Percentiles rank a stretch among this genome's conserved stretches.
Evolutionary conservation across 768 basidiomycete genomes (phyloP).

Genomic region (Lactifluus subvellereus): DNA sequence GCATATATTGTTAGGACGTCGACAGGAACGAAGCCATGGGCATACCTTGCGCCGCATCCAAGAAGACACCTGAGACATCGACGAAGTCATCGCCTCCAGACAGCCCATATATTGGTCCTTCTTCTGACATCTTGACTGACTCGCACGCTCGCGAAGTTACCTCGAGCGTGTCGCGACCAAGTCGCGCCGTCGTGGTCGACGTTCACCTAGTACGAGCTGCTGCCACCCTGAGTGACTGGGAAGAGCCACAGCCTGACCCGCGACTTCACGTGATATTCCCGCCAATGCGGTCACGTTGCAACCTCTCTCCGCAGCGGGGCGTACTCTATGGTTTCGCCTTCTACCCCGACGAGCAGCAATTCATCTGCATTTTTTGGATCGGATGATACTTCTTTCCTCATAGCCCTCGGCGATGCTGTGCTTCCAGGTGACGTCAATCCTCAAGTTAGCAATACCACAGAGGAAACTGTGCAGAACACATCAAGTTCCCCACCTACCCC

Average conservation of each 20-base stretch:
- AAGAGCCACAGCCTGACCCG: no score
- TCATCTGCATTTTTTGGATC: conserved; percentile 54
- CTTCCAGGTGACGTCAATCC: conserved; percentile 44
- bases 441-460: neutral
- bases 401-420: conserved; percentile 40
- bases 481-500: conserved; percentile 12
- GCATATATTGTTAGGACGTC: neutral
- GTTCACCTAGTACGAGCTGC: neutral
- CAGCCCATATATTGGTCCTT: conserved; percentile 14
- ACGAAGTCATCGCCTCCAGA: conserved; percentile 59
- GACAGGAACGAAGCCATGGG: neutral
- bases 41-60: conserved; percentile 56
- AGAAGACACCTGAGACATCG: conserved; percentile 59
- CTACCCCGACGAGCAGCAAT: conserved; percentile 22
- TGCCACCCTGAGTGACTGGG: neutral
- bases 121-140: conserved; percentile 8
- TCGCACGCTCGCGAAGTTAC: neutral
- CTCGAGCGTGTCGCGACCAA: conserved; percentile 4
- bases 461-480: neutral
- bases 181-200: neutral
- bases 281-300: no score
- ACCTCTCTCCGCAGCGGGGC: neutral
- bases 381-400: conserved; percentile 49
- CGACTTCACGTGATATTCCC: neutral
- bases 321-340: conserved; percentile 15